phyloP scores from a whole-genome alignment of 805 yeast genomes.

The Barnettozyma wickerhamii region DNA sequence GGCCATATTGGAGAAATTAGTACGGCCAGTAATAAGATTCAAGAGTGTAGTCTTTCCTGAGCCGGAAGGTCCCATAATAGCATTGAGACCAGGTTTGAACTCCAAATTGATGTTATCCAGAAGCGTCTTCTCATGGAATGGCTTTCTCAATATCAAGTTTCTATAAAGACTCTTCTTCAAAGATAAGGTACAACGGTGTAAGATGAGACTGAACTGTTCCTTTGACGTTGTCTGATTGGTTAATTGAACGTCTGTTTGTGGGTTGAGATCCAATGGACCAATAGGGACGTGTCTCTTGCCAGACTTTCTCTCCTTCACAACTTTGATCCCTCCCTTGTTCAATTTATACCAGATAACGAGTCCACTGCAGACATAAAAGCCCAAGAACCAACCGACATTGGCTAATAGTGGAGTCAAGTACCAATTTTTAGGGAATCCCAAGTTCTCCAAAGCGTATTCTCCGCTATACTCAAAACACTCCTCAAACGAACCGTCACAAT shows the following conservation, averaged over 20 bases:
- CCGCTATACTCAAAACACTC: conserved; percentile 53
- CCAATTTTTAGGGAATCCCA: conserved; percentile 69
- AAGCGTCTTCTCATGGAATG: conserved; percentile 11
- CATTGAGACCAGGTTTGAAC: conserved; percentile 71
- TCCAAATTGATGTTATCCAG: conserved; percentile 45
- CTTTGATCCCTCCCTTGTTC: conserved; percentile 20
- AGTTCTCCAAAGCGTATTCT: conserved; percentile 41
- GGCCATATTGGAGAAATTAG: conserved; percentile 23
- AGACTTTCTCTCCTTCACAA: conserved; percentile 17
- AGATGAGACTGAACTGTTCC: conserved; percentile 3
- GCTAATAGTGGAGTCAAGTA: conserved; percentile 58
- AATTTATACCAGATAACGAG: conserved; percentile 41
- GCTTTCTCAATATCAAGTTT: conserved; percentile 5
- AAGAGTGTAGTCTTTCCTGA: conserved; percentile 71
- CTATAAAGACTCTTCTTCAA: conserved; percentile 11
- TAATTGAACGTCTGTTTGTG: not conserved
- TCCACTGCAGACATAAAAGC: conserved; percentile 47
- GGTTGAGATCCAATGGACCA: too few relatives aligned
- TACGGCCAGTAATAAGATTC: conserved; percentile 58
- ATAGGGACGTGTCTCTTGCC: not conserved
- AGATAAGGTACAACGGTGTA: conserved; percentile 10
- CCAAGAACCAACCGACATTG: conserved; percentile 53
- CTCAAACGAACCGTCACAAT: conserved; percentile 47
- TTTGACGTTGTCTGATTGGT: not conserved
- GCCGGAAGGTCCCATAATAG: conserved; percentile 80